Conservation (phyloP, 2,329 filamentous ascomycete species). For the Nemania sp. region DNA sequence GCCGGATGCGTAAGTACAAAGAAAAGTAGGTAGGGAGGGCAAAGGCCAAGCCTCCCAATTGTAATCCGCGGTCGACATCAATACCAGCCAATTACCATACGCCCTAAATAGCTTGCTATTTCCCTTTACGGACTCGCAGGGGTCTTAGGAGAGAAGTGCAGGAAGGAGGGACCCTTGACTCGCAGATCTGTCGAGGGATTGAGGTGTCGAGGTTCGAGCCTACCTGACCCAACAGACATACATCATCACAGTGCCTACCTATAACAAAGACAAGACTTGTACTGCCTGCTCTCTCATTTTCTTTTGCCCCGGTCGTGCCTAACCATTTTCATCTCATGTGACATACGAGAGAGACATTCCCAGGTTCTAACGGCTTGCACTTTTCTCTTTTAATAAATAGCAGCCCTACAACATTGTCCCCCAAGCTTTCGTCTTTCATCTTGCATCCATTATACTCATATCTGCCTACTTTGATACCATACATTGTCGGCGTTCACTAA, state of each 20-base stretch:
- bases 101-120: constrained; percentile 8
- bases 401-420: constrained; percentile 35
- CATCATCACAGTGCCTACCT: neutral
- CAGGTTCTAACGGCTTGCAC: neutral
- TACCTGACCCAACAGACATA: neutral
- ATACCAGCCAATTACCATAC: constrained; percentile 13
- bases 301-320: constrained; percentile 16
- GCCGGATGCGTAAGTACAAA: no score
- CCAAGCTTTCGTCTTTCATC: constrained; percentile 12
- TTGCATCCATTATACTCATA: neutral
- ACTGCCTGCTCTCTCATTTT: constrained; percentile 16
- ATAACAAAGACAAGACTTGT: constrained; percentile 22
- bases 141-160: neutral
- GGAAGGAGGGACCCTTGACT: constrained; percentile 9
- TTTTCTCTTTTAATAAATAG: constrained; percentile 15
- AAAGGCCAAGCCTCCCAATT: no score
- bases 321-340: constrained; percentile 23
- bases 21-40: no score
- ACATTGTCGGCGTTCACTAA: neutral
- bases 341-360: constrained; percentile 11
- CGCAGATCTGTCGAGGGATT: neutral
- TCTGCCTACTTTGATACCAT: neutral
- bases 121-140: constrained; percentile 20
- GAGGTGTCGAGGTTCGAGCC: neutral
- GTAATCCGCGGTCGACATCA: no score